Base-by-base conservation (phyloP, 2,329 filamentous ascomycete genomes). In the Fusarium nygamai region DNA sequence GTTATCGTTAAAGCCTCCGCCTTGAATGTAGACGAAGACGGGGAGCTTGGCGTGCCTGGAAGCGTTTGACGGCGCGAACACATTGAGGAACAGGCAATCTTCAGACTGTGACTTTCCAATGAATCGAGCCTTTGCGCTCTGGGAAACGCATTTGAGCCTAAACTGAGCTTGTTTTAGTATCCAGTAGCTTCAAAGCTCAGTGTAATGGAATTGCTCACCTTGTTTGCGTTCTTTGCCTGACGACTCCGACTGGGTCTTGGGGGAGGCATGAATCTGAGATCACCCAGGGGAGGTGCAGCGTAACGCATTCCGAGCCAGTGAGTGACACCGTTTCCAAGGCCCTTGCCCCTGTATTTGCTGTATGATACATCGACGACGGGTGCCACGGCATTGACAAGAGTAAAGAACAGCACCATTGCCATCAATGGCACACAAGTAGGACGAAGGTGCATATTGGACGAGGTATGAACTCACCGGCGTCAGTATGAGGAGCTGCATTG, bases 271-370 rank as follows among this genome's bases (percentile, higher is more conserved):
- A 95, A 96, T 31, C 93, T 87, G 69, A 94, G 80, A 12, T 88
- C 76, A 3, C 90, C 92, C 5, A 92, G 61, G 0, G 93, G 93
- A 29, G 93, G 86, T 10, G 92, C 90, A 3, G 93, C 93, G 83
- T 90, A 96, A 51, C 92, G 89, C 73, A 96, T 90, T 6, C 93
- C 93, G 13, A 94, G 86, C 92, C 92, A 96, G 80, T 92, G 87
- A 8, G 88, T 90, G 56, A 94, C 83, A 5, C 90, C 92, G 74
- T 88, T 88, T 1, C 82, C 75, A 5, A 87, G 83, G 6, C 84
- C 78, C 8, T 84, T 81, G 14, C 93, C 93, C 53, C 85, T 81
- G 76, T 95, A 94, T 39, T 85, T 88, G 41, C 91, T 87, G 79
- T 95, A 95, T 8, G 86, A 87, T 39, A 95, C 84, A 71, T 93